Evolutionary conservation across 768 basidiomycete genomes (phyloP), one percentile per base, ranked within the genome.

Genomic region (Mycena filopes): DNA sequence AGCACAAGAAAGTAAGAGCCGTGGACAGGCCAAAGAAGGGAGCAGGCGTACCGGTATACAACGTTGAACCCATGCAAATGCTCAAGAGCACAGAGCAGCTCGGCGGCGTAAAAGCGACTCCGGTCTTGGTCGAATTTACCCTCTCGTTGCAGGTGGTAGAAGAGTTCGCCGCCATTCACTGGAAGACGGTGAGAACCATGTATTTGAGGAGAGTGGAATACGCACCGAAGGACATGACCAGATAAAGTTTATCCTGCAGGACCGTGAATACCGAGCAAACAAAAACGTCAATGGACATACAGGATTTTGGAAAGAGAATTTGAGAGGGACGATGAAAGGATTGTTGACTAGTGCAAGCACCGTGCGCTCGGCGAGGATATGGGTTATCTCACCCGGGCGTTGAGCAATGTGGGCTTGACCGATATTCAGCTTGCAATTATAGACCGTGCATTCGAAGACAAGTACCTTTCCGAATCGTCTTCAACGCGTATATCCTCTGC

Each of bases 1-100:
- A 42, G n/a, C n/a, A n/a, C n/a, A n/a, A n/a, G n/a, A n/a, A n/a
- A 31, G 58, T 48, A 53, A 62, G n/a, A 47, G 28, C 26, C 28
- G 50, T 47, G 48, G 10, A 38, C 40, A 33, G 20, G 28, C 23
- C 10, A 60, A 40, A 48, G 49, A 33, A 21, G 18, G 45, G 58
- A 47, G n/a, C 60, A 25, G 9, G 76, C 83, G 68, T 68, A 94
- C 93, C 96, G 94, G 79, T 99, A 99, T 40, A 99, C 95, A 33
- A 99, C 97, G 74, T 99, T 98, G 84, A 99, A 99, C 53, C 93
- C 88, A 71, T 99, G 97, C 60, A 99, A 77, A 80, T 98, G 96
- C 76, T 99, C 97, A 69, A 99, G 80, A 0, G 97, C 97, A 72
- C 94, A 92, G 10, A 99, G 84, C 33, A 99, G 82, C 78, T 99